Base-by-base conservation (phyloP, 306 rosid species). In the Lagenaria siceraria region DNA sequence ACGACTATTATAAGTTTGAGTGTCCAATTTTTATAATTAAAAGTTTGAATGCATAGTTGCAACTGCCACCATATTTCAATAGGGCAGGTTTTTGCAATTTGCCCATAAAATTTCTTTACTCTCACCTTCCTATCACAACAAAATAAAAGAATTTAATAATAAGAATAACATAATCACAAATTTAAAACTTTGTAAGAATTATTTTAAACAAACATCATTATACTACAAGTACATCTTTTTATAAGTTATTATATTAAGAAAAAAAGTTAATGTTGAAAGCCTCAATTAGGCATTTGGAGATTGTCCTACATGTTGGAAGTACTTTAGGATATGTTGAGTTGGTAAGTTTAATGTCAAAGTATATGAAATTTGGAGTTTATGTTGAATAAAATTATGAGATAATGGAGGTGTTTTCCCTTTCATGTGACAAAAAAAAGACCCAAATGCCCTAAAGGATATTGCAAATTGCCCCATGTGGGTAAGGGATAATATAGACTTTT, bases 391-490 rank as follows among this genome's bases (percentile, higher is more conserved):
- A 54, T 54, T 19, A 54, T 55, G 61, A 58, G 33, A 58, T 24
- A 8, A 13, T 24, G 18, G 14, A 29, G 21, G 70, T 63, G 38
- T 31, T 63, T 63, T 63, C 21, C 70, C 11, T 31, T 31, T 62
- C 70, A 62, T 61, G 10, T 40, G 43, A 40, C 2, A 1, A 42
- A 42, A 9, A 42, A 40, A 29, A 24, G 4, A 59, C 27, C 22
- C 64, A 29, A 58, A 59, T 60, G 65, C 9, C 12, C 6, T 61
- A 65, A 65, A 35, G 72, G 49, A 4, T 33, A 36, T 64, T 33
- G 73, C 73, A 66, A 66, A 68, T 40, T 68, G 31, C 19, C 53
- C 53, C 74, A 38, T 42, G 51, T 68, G 74, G 19, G 74, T 38
- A 48, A 43, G 8, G 72, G 49, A 17, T 1, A 6, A 6, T 51